Conservation (phyloP, 371 early-diverging fungal species). For the Phascolomyces articulosus region DNA sequence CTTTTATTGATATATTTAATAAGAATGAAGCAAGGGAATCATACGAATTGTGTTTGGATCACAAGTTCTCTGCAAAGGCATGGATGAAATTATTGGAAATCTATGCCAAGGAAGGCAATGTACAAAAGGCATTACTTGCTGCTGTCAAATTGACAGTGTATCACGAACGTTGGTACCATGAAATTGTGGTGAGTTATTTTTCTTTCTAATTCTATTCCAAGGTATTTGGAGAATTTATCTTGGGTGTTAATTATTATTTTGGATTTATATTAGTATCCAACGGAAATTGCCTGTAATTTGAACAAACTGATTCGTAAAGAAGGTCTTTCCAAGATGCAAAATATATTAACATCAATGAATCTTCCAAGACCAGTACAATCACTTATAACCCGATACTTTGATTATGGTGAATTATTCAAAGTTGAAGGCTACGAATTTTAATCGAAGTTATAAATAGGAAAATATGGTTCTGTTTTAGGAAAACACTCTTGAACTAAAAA, state of each 20-base stretch:
- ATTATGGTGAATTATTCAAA: constrained; percentile 82
- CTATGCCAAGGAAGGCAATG: constrained; percentile 76
- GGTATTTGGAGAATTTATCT: no score
- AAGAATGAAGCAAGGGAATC: constrained; percentile 90
- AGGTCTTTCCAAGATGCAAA: constrained; percentile 91
- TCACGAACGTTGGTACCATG: constrained; percentile 83
- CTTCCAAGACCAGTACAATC: constrained; percentile 78
- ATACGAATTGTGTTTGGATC: constrained; percentile 83
- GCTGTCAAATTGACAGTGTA: constrained; percentile 82
- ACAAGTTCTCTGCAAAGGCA: constrained; percentile 89
- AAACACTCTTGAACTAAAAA: no score
- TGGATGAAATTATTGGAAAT: constrained; percentile 85
- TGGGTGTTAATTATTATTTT: background rate
- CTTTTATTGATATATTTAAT: background rate
- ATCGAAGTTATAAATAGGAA: no score
- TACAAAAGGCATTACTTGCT: constrained; percentile 79
- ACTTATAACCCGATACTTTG: constrained; percentile 79
- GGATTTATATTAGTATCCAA: constrained; percentile 69
- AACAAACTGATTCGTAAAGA: constrained; percentile 82
- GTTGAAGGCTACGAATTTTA: constrained; percentile 81
- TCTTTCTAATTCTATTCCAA: no score
- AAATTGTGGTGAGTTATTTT: constrained; percentile 70
- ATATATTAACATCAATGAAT: constrained; percentile 87
- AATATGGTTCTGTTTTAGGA: no score
- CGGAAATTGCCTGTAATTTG: constrained; percentile 79